A percentile compares a stretch with the other conserved stretches of the same genome.
Conservation (phyloP, 2,329 filamentous ascomycete species). For the Fusarium sp. region DNA sequence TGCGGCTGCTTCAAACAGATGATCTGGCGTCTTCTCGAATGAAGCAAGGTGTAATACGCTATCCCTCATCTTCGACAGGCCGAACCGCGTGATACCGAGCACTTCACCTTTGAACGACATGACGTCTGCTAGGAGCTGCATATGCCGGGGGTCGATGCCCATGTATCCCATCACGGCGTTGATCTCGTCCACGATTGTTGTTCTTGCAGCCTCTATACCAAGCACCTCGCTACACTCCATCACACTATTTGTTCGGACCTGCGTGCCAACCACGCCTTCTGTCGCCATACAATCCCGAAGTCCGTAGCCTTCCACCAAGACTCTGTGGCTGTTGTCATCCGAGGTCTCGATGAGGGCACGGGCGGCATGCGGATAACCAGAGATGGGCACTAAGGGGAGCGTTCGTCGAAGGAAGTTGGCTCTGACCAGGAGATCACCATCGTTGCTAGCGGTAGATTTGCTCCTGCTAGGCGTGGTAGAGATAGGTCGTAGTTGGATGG, state of each 20-base stretch:
- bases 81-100: constrained; percentile 94
- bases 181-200: constrained; percentile 90
- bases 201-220: constrained; percentile 92
- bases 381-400: constrained; percentile 83
- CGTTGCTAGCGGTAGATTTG: constrained; percentile 57
- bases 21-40: constrained; percentile 98
- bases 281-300: constrained; percentile 91
- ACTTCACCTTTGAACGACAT: constrained; percentile 99
- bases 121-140: constrained; percentile 94
- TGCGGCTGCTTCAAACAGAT: constrained; percentile 92
- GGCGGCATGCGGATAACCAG: constrained; percentile 85
- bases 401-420: constrained; percentile 86
- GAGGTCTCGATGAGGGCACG: constrained; percentile 90
- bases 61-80: constrained; percentile 94
- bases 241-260: constrained; percentile 82
- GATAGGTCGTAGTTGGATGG: constrained; percentile 74
- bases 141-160: constrained; percentile 96
- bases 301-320: constrained; percentile 95
- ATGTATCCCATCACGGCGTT: constrained; percentile 89
- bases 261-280: constrained; percentile 83
- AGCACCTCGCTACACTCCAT: constrained; percentile 89
- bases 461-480: constrained; percentile 57
- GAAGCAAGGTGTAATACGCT: constrained; percentile 91
- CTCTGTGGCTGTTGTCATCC: constrained; percentile 73
- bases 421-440: constrained; percentile 70